A percentile compares a stretch with the other conserved stretches of the same genome.
These are phyloP conservation scores for Barnettozyma californica DNA, from an alignment of 805 yeast species.

Conservation along the genomic window DNA sequence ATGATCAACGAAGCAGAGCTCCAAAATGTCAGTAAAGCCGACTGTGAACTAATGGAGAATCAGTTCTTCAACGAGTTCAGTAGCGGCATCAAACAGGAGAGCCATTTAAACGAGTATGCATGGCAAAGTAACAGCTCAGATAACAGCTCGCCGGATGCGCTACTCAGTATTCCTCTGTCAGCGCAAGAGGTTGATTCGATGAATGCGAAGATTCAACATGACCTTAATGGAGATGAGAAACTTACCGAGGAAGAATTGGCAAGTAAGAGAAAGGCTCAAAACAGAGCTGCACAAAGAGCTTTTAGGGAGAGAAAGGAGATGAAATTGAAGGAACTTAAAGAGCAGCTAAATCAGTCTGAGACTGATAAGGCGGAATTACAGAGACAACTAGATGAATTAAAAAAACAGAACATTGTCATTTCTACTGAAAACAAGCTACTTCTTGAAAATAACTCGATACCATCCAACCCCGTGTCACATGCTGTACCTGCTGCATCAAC, in stretches of 20 bases:
- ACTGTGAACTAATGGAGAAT: constrained; percentile 17
- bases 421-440: constrained; percentile 58
- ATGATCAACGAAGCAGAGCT: constrained; percentile 6
- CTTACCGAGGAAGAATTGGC: constrained; percentile 56
- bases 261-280: constrained; percentile 75
- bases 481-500: neutral
- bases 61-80: constrained; percentile 10
- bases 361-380: constrained; percentile 41
- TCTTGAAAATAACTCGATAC: constrained; percentile 28
- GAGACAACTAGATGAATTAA: constrained; percentile 45
- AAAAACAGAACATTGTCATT: constrained; percentile 50
- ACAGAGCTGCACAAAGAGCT: constrained; percentile 96
- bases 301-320: constrained; percentile 90
- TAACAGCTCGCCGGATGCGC: constrained; percentile 18
- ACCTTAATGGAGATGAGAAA: constrained; percentile 59
- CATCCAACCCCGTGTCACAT: neutral
- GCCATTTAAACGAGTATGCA: neutral
- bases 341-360: constrained; percentile 53
- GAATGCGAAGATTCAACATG: constrained; percentile 63
- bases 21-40: constrained; percentile 13
- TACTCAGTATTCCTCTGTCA: constrained; percentile 6
- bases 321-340: constrained; percentile 70
- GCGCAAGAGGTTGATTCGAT: constrained; percentile 36
- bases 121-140: constrained; percentile 13
- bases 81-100: constrained; percentile 8